Conservation (phyloP, 2,329 filamentous ascomycete genomes). For the Neoascochyta sp. region DNA sequence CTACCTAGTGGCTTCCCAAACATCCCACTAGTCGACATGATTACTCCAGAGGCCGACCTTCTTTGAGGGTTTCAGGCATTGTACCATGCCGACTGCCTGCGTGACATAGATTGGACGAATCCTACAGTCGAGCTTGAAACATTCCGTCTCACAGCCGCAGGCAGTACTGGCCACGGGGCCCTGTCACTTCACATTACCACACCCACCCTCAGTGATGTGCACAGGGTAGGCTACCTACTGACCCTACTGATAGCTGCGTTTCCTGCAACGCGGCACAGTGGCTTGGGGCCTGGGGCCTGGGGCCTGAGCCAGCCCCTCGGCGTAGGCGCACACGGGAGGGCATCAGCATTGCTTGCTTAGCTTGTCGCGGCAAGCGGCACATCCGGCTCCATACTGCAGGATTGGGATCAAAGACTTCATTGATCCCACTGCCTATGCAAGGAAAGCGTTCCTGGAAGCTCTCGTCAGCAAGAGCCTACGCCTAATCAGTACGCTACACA, state of each 20-base stretch:
- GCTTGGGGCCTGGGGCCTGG: too few species aligned
- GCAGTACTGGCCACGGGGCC: slow-evolving; percentile 2
- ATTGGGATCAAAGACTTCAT: slow-evolving; percentile 7
- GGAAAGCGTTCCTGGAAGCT: slow-evolving; percentile 13
- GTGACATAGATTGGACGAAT: slow-evolving; percentile 8
- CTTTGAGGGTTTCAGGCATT: slow-evolving; percentile 2
- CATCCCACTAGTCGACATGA: slow-evolving; percentile 1
- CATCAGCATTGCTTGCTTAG: too few species aligned
- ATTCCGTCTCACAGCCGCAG: slow-evolving; percentile 5
- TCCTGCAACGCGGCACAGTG: too few species aligned
- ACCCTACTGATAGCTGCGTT: too few species aligned
- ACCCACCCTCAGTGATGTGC: too few species aligned
- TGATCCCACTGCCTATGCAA: slow-evolving; percentile 10
- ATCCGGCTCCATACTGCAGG: slow-evolving; percentile 9
- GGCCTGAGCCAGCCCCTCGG: too few species aligned
- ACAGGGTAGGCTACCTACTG: too few species aligned
- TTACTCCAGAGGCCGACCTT: slow-evolving; percentile 1
- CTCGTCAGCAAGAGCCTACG: slow-evolving; percentile 10
- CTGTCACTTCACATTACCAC: slow-evolving; percentile 4
- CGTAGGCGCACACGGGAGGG: too few species aligned
- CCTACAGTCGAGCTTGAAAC: slow-evolving; percentile 11
- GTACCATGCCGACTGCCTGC: slow-evolving; percentile 4
- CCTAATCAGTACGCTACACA: slow-evolving; percentile 8
- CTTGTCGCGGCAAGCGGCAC: slow-evolving; percentile 15
- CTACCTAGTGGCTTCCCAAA: slow-evolving; percentile 2